Conservation (phyloP, 441 rosid species). For the Erodium trifolium region DNA sequence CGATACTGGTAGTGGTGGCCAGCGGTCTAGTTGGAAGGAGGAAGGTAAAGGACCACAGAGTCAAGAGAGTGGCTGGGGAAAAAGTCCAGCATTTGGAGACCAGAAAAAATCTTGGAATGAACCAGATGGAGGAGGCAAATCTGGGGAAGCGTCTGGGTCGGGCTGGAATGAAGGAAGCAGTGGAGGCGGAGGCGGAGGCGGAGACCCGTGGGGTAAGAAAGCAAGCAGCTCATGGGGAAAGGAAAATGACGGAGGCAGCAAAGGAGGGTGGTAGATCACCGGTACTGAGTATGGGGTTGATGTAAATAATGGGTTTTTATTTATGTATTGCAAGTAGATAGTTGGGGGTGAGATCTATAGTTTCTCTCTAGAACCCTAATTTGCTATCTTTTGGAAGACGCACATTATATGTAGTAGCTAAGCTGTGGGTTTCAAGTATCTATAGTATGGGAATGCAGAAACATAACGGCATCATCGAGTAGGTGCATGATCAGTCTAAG, state of each 20-base stretch:
- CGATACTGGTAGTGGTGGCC: neutral
- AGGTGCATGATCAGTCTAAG: no score
- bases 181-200: neutral
- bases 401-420: no score
- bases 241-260: conserved; percentile 18
- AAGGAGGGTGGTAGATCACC: conserved; percentile 29
- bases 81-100: conserved; percentile 8
- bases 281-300: neutral
- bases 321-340: no score
- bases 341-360: no score
- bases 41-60: conserved; percentile 12
- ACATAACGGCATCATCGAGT: no score
- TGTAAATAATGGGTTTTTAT: neutral
- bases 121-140: conserved; percentile 12
- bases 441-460: no score
- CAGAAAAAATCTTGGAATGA: neutral
- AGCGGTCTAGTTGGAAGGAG: conserved; percentile 4
- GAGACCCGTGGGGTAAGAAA: conserved; percentile 27
- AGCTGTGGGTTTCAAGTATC: no score
- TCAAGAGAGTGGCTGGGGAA: conserved; percentile 15
- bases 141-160: neutral
- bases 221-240: conserved; percentile 33
- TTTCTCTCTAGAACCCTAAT: no score
- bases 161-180: no score
- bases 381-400: no score